phyloP scores from a whole-genome alignment of 176 grass and related monocot species.

The Poa annua region DNA sequence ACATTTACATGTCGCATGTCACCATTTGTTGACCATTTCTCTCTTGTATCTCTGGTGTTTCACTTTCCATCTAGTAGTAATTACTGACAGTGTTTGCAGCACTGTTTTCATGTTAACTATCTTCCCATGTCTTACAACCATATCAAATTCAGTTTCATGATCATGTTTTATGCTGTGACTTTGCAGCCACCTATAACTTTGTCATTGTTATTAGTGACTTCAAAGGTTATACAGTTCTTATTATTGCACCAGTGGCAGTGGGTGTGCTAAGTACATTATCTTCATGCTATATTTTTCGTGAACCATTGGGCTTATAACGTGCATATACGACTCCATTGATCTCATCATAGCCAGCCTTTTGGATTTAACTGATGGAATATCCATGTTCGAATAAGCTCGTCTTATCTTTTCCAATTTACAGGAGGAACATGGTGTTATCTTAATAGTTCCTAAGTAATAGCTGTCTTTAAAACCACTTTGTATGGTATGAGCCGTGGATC shows the following conservation, averaged over 20 bases:
- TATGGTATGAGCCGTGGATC: background rate
- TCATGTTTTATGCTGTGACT: conserved; percentile 9
- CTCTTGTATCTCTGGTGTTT: background rate
- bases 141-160: conserved; percentile 5
- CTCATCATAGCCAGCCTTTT: conserved; percentile 8
- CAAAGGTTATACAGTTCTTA: background rate
- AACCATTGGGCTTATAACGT: background rate
- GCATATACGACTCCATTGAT: background rate
- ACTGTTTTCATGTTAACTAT: conserved; percentile 26
- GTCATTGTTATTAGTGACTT: background rate
- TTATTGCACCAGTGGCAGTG: background rate
- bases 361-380: conserved; percentile 17
- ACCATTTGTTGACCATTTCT: conserved; percentile 11
- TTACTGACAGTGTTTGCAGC: conserved; percentile 3
- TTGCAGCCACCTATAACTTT: background rate
- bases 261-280: conserved; percentile 9
- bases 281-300: background rate
- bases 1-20: conserved; percentile 20
- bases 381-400: background rate
- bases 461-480: conserved; percentile 8
- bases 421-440: conserved; percentile 29
- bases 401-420: conserved; percentile 30
- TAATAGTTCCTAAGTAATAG: conserved; percentile 28
- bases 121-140: background rate
- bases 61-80: background rate